Evolutionary conservation across 2,329 filamentous ascomycete species (phyloP), one percentile per base, ranked within the genome.

Genomic region (Ophiostoma novo-ulmi): DNA sequence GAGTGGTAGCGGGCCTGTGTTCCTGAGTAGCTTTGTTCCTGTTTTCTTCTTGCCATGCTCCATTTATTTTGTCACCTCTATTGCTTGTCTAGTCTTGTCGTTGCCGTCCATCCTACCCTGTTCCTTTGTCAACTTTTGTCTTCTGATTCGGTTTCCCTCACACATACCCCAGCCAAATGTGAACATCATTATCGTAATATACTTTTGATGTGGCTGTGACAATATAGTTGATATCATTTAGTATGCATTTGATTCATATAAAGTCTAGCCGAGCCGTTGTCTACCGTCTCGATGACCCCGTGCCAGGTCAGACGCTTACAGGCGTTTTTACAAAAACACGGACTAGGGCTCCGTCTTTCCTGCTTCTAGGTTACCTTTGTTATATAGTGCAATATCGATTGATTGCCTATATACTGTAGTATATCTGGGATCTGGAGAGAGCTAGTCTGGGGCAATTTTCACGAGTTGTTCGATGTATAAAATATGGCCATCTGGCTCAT

Each of bases 111-210:
- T 31, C 26, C 14, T 22, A 58, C 58, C 26, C 58, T 31, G 20
- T 35, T 63, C 58, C 35, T 36, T 6, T 58, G 20, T 38, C 10
- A 31, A 58, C 17, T 26, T 3, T 48, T 31, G 52, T 58, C 52
- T 58, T 22, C 61, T 35, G 55, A 17, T n/a, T 17, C 65, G 11
- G n/a, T 35, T 5, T 5, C 66, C 41, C 48, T 31, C 65, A n/a
- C 11, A 65, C 44, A 67, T 55, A 26, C 58, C 67, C 61, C 44
- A 61, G 63, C 63, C 63, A 65, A 63, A 65, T 65, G 63, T 65
- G 63, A 65, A 38, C 41, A 39, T n/a, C 36, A 41, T 39, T 39
- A 41, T 17, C 7, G 5, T 31, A 63, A 31, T 63, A 14, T 14
- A 48, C 17, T 48, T 5, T 48, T n/a, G 31, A 8, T 39, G 17